phyloP scores from a whole-genome alignment of 2,329 filamentous ascomycete genomes.

The Aspergillus amoenus region DNA sequence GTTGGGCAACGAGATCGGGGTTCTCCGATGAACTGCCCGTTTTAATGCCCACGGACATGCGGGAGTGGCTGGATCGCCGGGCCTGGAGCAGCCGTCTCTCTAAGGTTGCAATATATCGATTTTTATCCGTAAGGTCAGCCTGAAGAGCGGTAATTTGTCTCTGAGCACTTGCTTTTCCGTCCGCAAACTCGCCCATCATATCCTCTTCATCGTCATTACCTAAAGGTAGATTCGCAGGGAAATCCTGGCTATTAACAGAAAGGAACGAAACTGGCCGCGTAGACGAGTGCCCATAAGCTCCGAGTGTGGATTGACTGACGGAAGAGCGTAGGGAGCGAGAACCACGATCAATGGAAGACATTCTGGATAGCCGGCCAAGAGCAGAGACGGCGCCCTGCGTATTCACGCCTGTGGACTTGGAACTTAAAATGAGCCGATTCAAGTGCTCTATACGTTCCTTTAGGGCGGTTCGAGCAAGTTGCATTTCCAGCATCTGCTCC shows the following conservation, averaged over 20 bases:
- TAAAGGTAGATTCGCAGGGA: slow-evolving; percentile 29
- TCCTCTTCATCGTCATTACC: slow-evolving; percentile 61
- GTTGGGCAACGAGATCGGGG: slow-evolving; percentile 67
- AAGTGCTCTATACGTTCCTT: slow-evolving; percentile 98
- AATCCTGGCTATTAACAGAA: slow-evolving; percentile 53
- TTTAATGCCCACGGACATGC: slow-evolving; percentile 72
- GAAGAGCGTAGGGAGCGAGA: slow-evolving; percentile 66
- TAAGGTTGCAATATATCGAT: slow-evolving; percentile 89
- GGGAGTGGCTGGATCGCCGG: slow-evolving; percentile 81
- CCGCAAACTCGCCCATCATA: slow-evolving; percentile 76
- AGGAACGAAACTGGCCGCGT: slow-evolving; percentile 68
- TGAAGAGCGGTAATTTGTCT: slow-evolving; percentile 92
- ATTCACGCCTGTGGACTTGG: slow-evolving; percentile 94
- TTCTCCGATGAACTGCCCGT: slow-evolving; percentile 73
- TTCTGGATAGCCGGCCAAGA: slow-evolving; percentile 62
- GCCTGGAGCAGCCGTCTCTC: slow-evolving; percentile 92
- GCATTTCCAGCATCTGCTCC: slow-evolving; percentile 98
- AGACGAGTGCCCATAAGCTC: slow-evolving; percentile 49
- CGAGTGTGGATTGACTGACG: slow-evolving; percentile 61
- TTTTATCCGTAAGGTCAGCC: slow-evolving; percentile 94
- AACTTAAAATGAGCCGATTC: slow-evolving; percentile 91
- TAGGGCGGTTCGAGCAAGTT: slow-evolving; percentile 87
- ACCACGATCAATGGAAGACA: slow-evolving; percentile 49
- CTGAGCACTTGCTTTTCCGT: slow-evolving; percentile 76
- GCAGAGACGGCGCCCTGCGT: slow-evolving; percentile 69